These are phyloP conservation scores for Corymbia citriodora DNA, from an alignment of 441 rosid genomes.

Conservation along the genomic window DNA sequence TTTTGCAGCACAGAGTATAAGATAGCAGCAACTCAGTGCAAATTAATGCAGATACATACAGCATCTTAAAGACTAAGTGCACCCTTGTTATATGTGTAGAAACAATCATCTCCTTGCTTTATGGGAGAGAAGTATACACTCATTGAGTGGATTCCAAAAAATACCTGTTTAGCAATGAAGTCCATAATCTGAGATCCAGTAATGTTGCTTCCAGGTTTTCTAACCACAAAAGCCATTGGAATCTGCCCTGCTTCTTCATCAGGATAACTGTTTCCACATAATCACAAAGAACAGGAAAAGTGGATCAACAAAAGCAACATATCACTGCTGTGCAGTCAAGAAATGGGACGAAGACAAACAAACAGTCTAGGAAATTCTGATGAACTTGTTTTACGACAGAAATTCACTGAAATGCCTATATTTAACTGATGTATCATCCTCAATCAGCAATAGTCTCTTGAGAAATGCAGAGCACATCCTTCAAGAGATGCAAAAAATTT, in stretches of 20 bases:
- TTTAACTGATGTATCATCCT: neutral
- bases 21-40: neutral
- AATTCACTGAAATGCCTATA: neutral
- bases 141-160: neutral
- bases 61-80: neutral
- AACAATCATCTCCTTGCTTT: neutral
- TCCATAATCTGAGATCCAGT: constrained; percentile 62
- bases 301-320: neutral
- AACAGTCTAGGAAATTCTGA: neutral
- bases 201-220: constrained; percentile 60
- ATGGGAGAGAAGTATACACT: neutral
- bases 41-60: neutral
- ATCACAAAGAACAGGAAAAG: neutral
- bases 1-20: neutral
- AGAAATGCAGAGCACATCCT: neutral
- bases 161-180: constrained; percentile 65
- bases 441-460: neutral
- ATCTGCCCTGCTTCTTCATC: constrained; percentile 92
- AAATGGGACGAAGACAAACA: neutral
- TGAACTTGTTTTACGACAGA: neutral
- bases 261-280: constrained; percentile 48
- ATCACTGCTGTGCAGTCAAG: neutral
- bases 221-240: constrained; percentile 89
- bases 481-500: neutral
- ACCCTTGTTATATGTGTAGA: neutral